These are phyloP conservation scores for Fusarium luffae DNA, from an alignment of 2,329 filamentous ascomycete species.

Conservation along the genomic window DNA sequence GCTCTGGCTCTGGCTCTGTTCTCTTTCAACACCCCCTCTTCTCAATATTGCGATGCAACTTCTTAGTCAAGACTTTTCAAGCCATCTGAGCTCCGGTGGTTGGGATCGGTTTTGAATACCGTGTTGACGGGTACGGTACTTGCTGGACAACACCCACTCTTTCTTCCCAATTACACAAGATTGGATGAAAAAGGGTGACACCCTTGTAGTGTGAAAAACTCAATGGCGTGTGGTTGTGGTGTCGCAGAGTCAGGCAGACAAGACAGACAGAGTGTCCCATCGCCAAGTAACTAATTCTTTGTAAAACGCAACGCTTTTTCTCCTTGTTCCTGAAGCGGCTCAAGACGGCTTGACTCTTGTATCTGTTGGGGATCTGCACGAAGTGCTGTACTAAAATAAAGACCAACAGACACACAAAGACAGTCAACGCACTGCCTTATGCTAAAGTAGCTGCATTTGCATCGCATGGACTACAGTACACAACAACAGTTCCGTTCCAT, in stretches of 20 bases:
- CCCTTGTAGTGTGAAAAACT: conserved; percentile 9
- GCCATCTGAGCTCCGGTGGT: not conserved
- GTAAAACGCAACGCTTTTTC: not conserved
- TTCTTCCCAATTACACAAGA: not conserved
- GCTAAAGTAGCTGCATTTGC: conserved; percentile 11
- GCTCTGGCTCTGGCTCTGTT: not conserved
- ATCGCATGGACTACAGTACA: not conserved
- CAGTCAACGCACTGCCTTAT: conserved; percentile 7
- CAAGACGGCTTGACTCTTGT: conserved; percentile 3
- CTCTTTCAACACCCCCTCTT: not conserved
- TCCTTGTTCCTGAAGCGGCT: conserved; percentile 7
- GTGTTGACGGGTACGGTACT: conserved; percentile 12
- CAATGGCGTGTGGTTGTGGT: not conserved
- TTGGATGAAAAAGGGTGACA: not conserved
- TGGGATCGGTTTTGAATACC: conserved; percentile 14
- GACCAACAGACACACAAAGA: conserved; percentile 5
- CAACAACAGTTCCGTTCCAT: not conserved
- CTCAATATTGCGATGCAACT: not conserved
- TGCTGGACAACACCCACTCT: conserved; percentile 11
- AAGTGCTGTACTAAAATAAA: not conserved
- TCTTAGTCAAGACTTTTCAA: not conserved
- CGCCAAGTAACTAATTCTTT: not conserved
- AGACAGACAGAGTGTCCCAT: not conserved
- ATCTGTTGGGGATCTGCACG: not conserved
- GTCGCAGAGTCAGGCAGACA: not conserved